Base-by-base conservation (phyloP, 2,329 filamentous ascomycete species). In the Venturia effusa region DNA sequence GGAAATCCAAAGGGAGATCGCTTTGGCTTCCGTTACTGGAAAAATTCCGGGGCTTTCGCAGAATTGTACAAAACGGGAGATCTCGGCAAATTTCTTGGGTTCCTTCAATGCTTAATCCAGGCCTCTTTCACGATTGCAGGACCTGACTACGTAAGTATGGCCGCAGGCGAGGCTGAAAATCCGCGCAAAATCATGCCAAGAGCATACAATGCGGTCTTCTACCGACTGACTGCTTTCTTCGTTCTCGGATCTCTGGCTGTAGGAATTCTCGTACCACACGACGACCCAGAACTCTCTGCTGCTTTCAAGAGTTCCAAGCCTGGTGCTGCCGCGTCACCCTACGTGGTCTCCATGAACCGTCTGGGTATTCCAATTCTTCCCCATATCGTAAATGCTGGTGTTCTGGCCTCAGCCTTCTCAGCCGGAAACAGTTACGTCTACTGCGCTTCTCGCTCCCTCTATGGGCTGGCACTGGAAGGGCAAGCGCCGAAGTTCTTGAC, bases 181-280 rank as follows among this genome's bases (percentile, higher is more conserved):
- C 88, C 88, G 0, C 84, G 88, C 19, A 76, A 76, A 22, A 83
- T 87, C 24, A 84, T 94, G 74, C 89, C 89, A 0, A 84, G 83
- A 48, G 89, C 89, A 1, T 92, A 85, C 74, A 90, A 90, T 66
- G 85, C 87, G 60, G 88, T 92, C 1, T 92, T 92, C 73, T 92
- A 89, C 74, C 86, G 90, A 39, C 77, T 93, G 39, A 87, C 87
- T 0, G 77, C 83, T 1, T 92, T 93, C 73, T 92, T 92, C 75
- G 82, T 90, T 45, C 81, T 91, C 1, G 89, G 89, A 1, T 85
- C 88, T 0, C 79, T 94, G 1, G 84, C 83, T 24, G 85, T 91
- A 4, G 88, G 88, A 10, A 87, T 91, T 61, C 72, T 90, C 27
- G 84, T 92, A 43, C 82, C 90, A 1, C 88, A 88, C 72, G 80